A percentile compares a stretch with the other conserved stretches of the same genome.
phyloP scores from a whole-genome alignment of 176 grass and related monocot species.

The Eleusine indica region DNA sequence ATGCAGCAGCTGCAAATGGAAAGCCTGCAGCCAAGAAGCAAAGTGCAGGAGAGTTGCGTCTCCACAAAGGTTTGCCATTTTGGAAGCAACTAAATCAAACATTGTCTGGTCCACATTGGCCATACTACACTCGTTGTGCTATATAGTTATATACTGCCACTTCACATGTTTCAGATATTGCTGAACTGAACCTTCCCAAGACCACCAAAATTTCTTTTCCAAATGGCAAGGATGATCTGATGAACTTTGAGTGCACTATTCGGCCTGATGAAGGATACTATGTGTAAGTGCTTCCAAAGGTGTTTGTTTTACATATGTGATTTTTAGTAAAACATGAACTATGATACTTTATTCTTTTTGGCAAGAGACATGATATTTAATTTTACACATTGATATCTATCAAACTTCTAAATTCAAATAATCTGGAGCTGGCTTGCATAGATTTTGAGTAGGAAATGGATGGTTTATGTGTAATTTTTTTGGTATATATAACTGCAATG shows the following conservation, averaged over 20 bases:
- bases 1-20: conserved; percentile 52
- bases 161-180: conserved; percentile 56
- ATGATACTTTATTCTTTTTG: not conserved
- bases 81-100: not conserved
- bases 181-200: conserved; percentile 72
- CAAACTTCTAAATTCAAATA: not conserved
- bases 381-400: not conserved
- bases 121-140: not conserved
- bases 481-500: not conserved
- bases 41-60: conserved; percentile 62
- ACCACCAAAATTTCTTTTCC: conserved; percentile 69
- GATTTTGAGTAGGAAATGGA: not conserved
- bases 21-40: conserved; percentile 62
- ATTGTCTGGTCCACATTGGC: not conserved
- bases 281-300: conserved; percentile 48
- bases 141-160: not conserved
- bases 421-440: not conserved
- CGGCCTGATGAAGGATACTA: conserved; percentile 83
- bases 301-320: not conserved
- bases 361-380: not conserved
- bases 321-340: not conserved
- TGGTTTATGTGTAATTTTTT: not conserved
- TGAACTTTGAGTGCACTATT: conserved; percentile 69
- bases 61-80: conserved; percentile 63
- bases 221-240: conserved; percentile 86